phyloP scores from a whole-genome alignment of 768 basidiomycete species.

The Tulasnella sp. region DNA sequence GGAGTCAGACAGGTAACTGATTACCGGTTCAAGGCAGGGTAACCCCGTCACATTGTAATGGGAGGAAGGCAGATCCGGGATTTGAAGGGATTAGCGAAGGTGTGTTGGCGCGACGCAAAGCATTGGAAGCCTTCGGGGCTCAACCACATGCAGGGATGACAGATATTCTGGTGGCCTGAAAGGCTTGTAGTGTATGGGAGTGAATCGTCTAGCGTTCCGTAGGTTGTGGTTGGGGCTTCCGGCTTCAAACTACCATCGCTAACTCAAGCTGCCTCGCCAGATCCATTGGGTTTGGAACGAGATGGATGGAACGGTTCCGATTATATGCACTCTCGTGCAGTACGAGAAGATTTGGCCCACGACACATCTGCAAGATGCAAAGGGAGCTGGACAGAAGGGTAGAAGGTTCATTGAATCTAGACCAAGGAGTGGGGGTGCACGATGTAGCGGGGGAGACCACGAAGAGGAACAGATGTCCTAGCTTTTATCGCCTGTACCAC shows the following conservation, averaged over 20 bases:
- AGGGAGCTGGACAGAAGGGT: background rate
- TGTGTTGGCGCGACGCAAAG: background rate
- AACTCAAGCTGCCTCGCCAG: background rate
- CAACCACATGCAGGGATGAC: too few relatives aligned
- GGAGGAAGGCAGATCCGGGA: background rate
- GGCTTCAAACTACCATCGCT: background rate
- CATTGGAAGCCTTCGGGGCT: too few relatives aligned
- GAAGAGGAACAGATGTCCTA: background rate
- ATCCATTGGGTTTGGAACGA: background rate
- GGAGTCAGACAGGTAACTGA: background rate
- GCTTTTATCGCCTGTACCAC: background rate
- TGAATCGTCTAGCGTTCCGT: background rate
- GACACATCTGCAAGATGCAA: background rate
- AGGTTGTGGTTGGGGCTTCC: background rate
- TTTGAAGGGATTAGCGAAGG: background rate
- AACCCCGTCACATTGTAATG: background rate
- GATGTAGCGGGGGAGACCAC: background rate
- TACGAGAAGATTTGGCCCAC: background rate
- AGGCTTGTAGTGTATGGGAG: too few relatives aligned
- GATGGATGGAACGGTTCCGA: background rate
- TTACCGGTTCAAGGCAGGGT: background rate
- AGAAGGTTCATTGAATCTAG: background rate
- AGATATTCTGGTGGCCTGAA: too few relatives aligned
- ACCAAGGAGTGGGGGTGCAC: background rate
- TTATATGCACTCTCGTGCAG: background rate